phyloP scores from a whole-genome alignment of 1,284 basidiomycete species.

The Cerrena zonata region DNA sequence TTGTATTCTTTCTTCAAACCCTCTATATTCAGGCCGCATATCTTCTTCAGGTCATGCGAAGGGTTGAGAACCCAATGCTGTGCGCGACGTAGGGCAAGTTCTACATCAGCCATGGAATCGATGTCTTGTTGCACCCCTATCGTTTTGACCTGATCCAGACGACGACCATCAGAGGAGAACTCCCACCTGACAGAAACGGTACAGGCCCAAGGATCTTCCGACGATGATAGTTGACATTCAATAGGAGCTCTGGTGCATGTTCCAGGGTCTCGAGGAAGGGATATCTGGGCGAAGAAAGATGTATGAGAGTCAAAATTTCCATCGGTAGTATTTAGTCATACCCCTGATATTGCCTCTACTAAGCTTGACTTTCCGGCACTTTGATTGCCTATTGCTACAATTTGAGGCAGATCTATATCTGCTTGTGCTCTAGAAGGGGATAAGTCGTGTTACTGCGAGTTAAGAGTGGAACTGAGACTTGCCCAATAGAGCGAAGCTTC shows the following conservation, averaged over 20 bases:
- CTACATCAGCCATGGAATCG: constrained; percentile 31
- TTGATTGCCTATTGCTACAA: constrained; percentile 27
- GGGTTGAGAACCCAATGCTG: constrained; percentile 41
- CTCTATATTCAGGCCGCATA: not conserved
- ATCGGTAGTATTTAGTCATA: no score
- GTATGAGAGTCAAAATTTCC: not conserved
- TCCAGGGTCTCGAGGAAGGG: constrained; percentile 18
- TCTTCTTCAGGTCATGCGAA: not conserved
- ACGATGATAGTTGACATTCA: constrained; percentile 22
- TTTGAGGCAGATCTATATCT: constrained; percentile 23
- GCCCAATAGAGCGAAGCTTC: constrained; percentile 12
- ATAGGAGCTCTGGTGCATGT: constrained; percentile 27
- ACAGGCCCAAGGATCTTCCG: constrained; percentile 27
- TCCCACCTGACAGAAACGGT: constrained; percentile 29
- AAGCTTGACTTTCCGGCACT: no score
- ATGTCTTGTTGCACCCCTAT: constrained; percentile 32
- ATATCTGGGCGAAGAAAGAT: constrained; percentile 9
- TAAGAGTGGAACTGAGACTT: no score
- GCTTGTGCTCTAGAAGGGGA: constrained; percentile 26
- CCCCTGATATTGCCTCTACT: constrained; percentile 58
- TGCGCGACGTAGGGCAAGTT: constrained; percentile 36
- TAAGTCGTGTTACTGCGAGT: no score
- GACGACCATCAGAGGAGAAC: constrained; percentile 11
- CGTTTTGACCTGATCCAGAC: constrained; percentile 24
- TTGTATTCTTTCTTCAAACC: not conserved